Evolutionary conservation across 164 flowering plant species (phyloP), one percentile per base, ranked within the genome.

Genomic region (Piper longum): DNA sequence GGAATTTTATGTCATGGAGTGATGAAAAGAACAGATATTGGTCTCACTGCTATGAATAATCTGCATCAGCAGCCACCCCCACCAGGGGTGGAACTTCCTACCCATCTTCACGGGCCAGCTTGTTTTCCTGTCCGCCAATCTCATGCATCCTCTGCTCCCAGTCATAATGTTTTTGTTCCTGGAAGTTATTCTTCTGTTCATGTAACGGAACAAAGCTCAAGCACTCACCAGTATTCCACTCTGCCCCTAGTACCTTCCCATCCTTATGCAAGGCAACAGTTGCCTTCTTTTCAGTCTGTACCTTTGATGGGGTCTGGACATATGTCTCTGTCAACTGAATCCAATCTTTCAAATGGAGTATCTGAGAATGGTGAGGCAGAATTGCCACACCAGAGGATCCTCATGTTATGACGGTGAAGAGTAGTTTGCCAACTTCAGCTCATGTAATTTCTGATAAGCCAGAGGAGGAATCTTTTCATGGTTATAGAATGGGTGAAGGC

Each of bases 401-500:
- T 16, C 43, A 55, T 39, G 57, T n/a, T 40, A 26, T 26, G 36
- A 41, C 60, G 19, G 18, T 58, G n/a, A 52, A 51, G 6, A 55
- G 51, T 59, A 66, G 55, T 4, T 59, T 57, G 64, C 9, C 36
- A 11, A 41, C 42, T 36, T 16, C 40, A 16, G 52, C 18, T 2
- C 60, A 52, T 9, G 4, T 19, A 43, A 13, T 18, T 36, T n/a
- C 63, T 26, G 14, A 51, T 19, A 16, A n/a, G 36, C 7, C 43
- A 42, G 64, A 61, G 43, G 66, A 66, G 57, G 45, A 61, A 56
- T 56, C 64, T 42, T 43, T 14, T 19, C 45, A 41, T 60, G 40
- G 61, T 52, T 55, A 62, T 60, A 67, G 60, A 66, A 57, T 43
- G 54, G 56, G 26, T 18, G 74, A 59, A 43, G 67, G 45, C 55